Evolutionary conservation across 2,329 filamentous ascomycete species (phyloP), one percentile per base, ranked within the genome.

Genomic region (Hirsutella thompsonii): DNA sequence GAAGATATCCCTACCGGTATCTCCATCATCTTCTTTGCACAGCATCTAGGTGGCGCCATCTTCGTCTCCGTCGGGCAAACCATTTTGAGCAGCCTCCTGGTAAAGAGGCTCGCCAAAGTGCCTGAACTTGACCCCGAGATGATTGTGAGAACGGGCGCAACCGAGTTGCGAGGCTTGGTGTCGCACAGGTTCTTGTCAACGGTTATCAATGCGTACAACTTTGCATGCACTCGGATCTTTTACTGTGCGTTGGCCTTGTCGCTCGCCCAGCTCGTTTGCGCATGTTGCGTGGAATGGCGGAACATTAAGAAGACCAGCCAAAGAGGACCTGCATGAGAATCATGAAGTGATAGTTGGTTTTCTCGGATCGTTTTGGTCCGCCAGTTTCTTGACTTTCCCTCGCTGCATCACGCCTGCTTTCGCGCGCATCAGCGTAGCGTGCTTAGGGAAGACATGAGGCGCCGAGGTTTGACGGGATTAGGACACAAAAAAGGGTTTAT

Each of bases 191-290:
- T 67, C 43, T 55, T 79, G 4, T 52, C 56, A 2, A 59, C 63
- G 1, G 78, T 88, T 8, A 62, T 79, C 2, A 47, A 62, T 0
- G 80, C 78, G 0, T 87, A 86, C 61, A 84, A 84, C 54, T 59
- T 66, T 35, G 73, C 79, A 1, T 63, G 82, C 30, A 75, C 70
- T 1, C 62, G 72, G 43, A 76, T 78, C 3, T 86, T 82, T 53
- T 70, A 81, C 43, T 72, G 78, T 2, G 68, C 68, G 4, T 62
- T 79, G 39, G 80, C 71, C 0, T 59, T 81, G 45, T 66, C 70
- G 0, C 58, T 68, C 5, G 52, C 72, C 2, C 72, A 72, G 10
- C 62, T 83, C 6, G n/a, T 80, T 9, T 76, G 71, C 8, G 68
- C 74, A 0, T 51, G 72, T 2, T 69, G 68, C 19, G 70, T 85